Percentiles rank a stretch among this genome's conserved stretches.
Conservation (phyloP, 2,329 filamentous ascomycete species). For the Fusarium begoniae region DNA sequence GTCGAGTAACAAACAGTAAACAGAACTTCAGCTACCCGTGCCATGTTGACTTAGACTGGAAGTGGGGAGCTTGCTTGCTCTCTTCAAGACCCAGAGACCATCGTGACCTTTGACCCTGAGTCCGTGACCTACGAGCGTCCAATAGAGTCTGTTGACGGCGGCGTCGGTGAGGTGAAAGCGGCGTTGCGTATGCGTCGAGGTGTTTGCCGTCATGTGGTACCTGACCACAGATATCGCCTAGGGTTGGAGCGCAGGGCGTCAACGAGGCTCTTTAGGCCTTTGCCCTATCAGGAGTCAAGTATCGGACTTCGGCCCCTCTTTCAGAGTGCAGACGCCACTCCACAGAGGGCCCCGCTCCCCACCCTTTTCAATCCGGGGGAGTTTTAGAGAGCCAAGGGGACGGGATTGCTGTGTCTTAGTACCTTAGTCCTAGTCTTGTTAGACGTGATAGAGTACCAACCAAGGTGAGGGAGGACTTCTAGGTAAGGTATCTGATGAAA, state of each 20-base stretch:
- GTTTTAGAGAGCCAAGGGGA: slow-evolving; percentile 3
- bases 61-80: slow-evolving; percentile 14
- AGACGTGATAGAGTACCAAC: not conserved
- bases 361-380: slow-evolving; percentile 37
- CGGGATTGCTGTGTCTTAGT: not conserved
- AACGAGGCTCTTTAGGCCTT: slow-evolving; percentile 2
- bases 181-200: slow-evolving; percentile 26
- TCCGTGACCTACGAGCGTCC: slow-evolving; percentile 39
- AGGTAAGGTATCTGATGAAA: not conserved
- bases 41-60: slow-evolving; percentile 4
- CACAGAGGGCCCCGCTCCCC: slow-evolving; percentile 7
- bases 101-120: slow-evolving; percentile 38
- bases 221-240: slow-evolving; percentile 35
- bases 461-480: not conserved
- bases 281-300: slow-evolving; percentile 30
- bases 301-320: slow-evolving; percentile 8
- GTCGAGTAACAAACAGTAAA: not conserved
- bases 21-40: not conserved
- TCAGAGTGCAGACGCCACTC: slow-evolving; percentile 14
- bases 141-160: slow-evolving; percentile 31
- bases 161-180: slow-evolving; percentile 38
- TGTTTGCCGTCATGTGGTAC: slow-evolving; percentile 36
- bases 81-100: slow-evolving; percentile 6
- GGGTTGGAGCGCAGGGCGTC: slow-evolving; percentile 23
- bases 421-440: not conserved